These are phyloP conservation scores for Euphrasia confusa DNA, from an alignment of 257 asterid genomes.

Conservation along the genomic window DNA sequence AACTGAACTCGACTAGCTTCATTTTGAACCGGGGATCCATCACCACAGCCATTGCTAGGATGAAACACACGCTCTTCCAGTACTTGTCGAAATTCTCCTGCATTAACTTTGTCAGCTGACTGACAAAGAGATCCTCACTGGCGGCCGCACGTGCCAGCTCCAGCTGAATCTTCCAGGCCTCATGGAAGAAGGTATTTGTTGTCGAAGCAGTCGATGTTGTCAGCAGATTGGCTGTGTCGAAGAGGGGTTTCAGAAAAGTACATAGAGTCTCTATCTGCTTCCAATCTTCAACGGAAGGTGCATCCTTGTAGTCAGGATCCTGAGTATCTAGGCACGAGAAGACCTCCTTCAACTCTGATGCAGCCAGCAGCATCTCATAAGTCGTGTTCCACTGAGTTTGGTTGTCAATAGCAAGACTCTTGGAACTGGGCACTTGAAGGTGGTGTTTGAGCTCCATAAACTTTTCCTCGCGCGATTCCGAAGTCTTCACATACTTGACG, in stretches of 20 bases:
- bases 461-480: constrained; percentile 79
- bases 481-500: constrained; percentile 82
- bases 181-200: constrained; percentile 80
- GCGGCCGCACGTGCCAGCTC: constrained; percentile 69
- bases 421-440: constrained; percentile 89
- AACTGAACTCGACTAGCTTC: constrained; percentile 87
- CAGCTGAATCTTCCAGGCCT: constrained; percentile 93
- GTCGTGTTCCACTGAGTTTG: constrained; percentile 88
- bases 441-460: constrained; percentile 73
- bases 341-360: constrained; percentile 79
- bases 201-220: constrained; percentile 52
- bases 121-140: constrained; percentile 58
- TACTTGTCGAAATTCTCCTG: constrained; percentile 72
- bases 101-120: constrained; percentile 59
- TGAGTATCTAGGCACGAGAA: constrained; percentile 76
- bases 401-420: constrained; percentile 64
- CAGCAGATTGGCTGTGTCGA: constrained; percentile 72
- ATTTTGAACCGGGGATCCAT: constrained; percentile 97
- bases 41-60: constrained; percentile 83
- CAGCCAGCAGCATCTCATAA: constrained; percentile 78
- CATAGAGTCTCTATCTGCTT: constrained; percentile 65
- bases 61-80: constrained; percentile 76
- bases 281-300: constrained; percentile 71
- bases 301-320: constrained; percentile 68
- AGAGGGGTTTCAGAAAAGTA: constrained; percentile 56